Evolutionary conservation across 2,329 filamentous ascomycete genomes (phyloP), one percentile per base, ranked within the genome.

Genomic region (Tolypocladium tropicale): DNA sequence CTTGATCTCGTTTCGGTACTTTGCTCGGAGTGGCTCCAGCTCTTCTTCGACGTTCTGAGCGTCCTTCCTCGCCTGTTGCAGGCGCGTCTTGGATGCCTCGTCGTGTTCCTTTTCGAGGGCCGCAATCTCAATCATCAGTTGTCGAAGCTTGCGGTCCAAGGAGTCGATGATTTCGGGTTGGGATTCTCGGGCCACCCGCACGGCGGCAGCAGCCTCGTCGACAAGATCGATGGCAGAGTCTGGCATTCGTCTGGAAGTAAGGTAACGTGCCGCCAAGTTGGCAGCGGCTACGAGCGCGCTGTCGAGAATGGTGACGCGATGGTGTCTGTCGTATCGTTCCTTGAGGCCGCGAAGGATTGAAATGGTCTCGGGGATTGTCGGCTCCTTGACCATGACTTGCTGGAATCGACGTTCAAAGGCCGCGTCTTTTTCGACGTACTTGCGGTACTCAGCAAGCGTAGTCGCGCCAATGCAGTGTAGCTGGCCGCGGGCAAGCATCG

Each of bases 321-420:
- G 94, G 72, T 99, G 94, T 53, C 95, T 90, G 75, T 99, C 94
- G 74, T 97, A 99, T 70, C 91, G 90, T 71, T 97, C 93, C 78
- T 97, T 99, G 60, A 99, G 77, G 68, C 94, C 94, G 79, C 94
- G 90, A n/a, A 99, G 85, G 67, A 99, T 99, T 25, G 94, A 99
- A 60, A 99, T 84, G 16, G 94, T 97, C 74, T 99, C 94, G 1
- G 83, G 72, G 52, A 97, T 86, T 6, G 84, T 80, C 2, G 94
- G 94, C 70, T 99, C 94, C 76, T 96, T 96, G 70, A 97, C 93
- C 49, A 99, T 74, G 41, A 99, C 94, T 73, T 99, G 94, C 72
- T 99, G 94, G 81, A 99, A 99, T 72, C 94, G 89, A 73, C 94
- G 90, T 74, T 99, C 94, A 70, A 99, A 99, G 51, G 94, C 94